A percentile compares a stretch with the other conserved stretches of the same genome.
Conservation (phyloP, 306 rosid genomes). For the Vigna radiata region DNA sequence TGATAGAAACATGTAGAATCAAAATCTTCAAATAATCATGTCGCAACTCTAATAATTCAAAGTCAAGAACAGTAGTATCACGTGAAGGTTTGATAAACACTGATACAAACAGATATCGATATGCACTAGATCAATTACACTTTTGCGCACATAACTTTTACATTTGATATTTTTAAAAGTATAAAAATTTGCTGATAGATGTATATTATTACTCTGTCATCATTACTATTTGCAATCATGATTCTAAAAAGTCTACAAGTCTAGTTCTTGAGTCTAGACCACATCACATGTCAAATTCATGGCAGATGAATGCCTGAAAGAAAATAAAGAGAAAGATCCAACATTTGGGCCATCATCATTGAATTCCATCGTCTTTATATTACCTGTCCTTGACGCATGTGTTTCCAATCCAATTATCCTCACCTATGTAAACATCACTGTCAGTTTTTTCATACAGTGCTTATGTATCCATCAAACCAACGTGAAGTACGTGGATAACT, state of each 20-base stretch:
- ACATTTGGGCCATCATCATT: background rate
- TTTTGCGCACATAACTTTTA: too few species aligned
- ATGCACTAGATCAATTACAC: background rate
- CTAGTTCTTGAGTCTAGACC: background rate
- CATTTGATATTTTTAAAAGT: too few species aligned
- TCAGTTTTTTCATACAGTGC: background rate
- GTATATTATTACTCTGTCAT: too few species aligned
- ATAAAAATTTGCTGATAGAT: too few species aligned
- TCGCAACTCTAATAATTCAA: background rate
- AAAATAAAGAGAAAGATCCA: background rate
- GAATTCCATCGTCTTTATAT: background rate
- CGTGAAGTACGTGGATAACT: slow-evolving; percentile 11
- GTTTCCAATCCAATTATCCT: background rate
- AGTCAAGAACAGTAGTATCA: slow-evolving; percentile 10
- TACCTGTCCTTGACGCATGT: background rate
- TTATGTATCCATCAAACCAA: background rate
- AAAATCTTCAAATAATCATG: too few species aligned
- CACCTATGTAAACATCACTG: background rate
- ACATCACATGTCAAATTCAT: background rate
- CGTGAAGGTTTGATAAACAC: background rate
- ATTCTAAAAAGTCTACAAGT: background rate
- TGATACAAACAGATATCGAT: background rate
- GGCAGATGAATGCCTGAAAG: background rate
- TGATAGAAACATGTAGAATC: background rate
- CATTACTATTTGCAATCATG: background rate